Evolutionary conservation across 2,329 filamentous ascomycete species (phyloP).

Genomic region (Sporothrix pseudoabietina): DNA sequence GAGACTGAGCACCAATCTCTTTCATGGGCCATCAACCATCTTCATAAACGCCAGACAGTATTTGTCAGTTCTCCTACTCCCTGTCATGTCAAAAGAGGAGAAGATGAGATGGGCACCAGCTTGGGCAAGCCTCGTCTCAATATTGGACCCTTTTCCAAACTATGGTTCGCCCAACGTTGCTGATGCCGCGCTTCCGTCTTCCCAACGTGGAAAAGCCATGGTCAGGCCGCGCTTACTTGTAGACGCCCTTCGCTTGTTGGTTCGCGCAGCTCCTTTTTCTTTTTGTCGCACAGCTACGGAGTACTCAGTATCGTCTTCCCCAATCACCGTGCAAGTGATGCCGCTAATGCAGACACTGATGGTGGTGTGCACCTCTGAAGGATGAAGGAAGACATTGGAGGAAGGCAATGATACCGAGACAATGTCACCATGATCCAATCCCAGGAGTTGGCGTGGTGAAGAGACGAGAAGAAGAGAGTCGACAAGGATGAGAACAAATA

Average conservation of each 20-base stretch:
- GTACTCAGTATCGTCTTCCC: background rate
- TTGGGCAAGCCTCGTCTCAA: background rate
- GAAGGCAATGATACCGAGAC: slow-evolving; percentile 4
- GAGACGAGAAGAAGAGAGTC: background rate
- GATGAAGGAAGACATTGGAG: background rate
- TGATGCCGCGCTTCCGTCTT: slow-evolving; percentile 11
- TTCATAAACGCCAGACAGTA: background rate
- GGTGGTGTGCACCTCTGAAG: background rate
- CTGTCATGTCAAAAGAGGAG: background rate
- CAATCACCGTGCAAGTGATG: slow-evolving; percentile 14
- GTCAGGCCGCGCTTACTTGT: background rate
- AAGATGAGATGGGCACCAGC: background rate
- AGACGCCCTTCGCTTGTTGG: slow-evolving; percentile 9
- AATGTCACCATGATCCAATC: slow-evolving; percentile 9
- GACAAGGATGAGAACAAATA: background rate
- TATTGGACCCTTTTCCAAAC: slow-evolving; percentile 8
- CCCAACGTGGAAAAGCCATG: background rate
- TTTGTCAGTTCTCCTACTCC: background rate
- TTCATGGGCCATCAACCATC: background rate
- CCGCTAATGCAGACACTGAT: background rate
- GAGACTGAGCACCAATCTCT: background rate
- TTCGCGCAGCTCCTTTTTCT: background rate
- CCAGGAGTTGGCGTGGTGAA: background rate
- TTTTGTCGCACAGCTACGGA: background rate
- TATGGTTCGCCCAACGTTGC: background rate